A percentile compares a stretch with the other conserved stretches of the same genome.
Evolutionary conservation across 495 filamentous ascomycete species (phyloP).

Genomic region (Penicillium salamii): DNA sequence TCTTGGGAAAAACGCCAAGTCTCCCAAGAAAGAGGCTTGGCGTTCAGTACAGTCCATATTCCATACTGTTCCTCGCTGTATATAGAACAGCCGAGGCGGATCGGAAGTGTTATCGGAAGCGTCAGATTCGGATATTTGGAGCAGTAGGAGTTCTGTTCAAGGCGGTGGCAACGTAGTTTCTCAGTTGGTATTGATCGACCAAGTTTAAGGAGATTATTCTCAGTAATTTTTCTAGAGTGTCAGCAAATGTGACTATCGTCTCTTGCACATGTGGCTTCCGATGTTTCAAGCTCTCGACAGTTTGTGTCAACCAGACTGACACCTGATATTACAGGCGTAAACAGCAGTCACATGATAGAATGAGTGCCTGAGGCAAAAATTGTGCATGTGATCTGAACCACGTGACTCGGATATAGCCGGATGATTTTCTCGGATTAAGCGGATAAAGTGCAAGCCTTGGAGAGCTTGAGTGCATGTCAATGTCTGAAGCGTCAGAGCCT

Average conservation of each 20-base stretch:
- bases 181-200: too few species aligned
- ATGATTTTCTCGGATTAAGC: constrained; percentile 16
- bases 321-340: too few species aligned
- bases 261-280: too few species aligned
- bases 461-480: constrained; percentile 12
- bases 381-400: neutral
- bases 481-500: constrained; percentile 26
- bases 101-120: neutral
- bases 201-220: too few species aligned
- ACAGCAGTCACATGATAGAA: too few species aligned
- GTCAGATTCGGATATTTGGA: neutral
- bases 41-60: neutral
- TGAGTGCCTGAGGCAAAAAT: neutral
- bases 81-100: neutral
- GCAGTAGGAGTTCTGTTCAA: too few species aligned
- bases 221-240: too few species aligned
- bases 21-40: constrained; percentile 1
- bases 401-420: constrained; percentile 26
- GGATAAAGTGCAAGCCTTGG: constrained; percentile 5
- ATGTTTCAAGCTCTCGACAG: too few species aligned
- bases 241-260: too few species aligned
- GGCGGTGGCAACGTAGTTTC: too few species aligned
- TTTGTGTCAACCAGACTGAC: too few species aligned
- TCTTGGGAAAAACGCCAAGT: neutral
- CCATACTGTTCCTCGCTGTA: neutral